Evolutionary conservation across 176 grass and related monocot genomes (phyloP).

Genomic region (Triticum turgidum): DNA sequence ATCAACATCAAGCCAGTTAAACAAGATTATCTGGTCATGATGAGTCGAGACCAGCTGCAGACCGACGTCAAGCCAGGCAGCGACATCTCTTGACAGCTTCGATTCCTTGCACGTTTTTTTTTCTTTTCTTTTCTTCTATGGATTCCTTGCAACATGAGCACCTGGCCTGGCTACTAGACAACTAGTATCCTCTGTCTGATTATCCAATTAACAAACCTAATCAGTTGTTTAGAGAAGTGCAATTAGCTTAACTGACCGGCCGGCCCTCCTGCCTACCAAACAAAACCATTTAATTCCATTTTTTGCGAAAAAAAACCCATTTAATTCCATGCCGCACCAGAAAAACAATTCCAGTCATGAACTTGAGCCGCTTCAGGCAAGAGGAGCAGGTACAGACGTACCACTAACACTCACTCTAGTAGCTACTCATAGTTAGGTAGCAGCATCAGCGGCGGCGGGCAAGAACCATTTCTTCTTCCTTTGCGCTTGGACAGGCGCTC

Average conservation of each 20-base stretch:
- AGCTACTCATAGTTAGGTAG: background rate
- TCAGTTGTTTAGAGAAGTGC: background rate
- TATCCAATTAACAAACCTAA: background rate
- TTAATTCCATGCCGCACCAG: background rate
- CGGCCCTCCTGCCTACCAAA: background rate
- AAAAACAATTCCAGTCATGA: background rate
- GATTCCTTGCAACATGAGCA: background rate
- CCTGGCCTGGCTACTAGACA: background rate
- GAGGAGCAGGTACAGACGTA: background rate
- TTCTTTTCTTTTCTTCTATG: no score
- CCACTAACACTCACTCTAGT: background rate
- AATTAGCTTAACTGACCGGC: background rate
- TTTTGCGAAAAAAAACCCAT: no score
- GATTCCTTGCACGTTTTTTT: background rate
- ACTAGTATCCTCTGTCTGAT: background rate
- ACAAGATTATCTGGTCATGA: background rate
- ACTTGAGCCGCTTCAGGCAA: background rate
- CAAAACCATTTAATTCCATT: background rate
- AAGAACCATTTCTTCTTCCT: background rate
- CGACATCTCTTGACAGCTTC: slow-evolving; percentile 11
- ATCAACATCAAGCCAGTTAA: background rate
- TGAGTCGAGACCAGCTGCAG: background rate
- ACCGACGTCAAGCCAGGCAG: slow-evolving; percentile 30
- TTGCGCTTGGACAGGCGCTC: background rate
- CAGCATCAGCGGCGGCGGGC: background rate